These are phyloP conservation scores for Eimeria acervulina DNA, from an alignment of 169 alveolate species.

Conservation along the genomic window DNA sequence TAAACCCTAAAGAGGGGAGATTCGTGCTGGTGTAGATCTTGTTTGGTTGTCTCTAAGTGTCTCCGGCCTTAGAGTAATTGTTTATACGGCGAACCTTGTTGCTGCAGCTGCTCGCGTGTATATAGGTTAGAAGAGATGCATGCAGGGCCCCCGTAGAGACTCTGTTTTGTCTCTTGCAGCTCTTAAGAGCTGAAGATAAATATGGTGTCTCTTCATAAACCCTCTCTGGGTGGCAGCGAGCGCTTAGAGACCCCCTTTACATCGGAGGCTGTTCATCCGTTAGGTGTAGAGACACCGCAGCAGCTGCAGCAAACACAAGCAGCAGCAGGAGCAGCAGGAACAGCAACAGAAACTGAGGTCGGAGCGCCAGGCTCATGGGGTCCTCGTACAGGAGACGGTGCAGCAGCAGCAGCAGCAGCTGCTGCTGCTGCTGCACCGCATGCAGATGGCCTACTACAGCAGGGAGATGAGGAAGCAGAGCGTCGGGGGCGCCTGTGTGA, in stretches of 20 bases:
- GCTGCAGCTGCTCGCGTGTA: neutral
- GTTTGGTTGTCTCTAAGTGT: neutral
- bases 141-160: neutral
- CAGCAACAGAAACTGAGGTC: neutral
- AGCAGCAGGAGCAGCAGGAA: constrained; percentile 36
- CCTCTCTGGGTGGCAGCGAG: neutral
- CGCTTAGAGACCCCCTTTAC: neutral
- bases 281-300: neutral
- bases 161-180: neutral
- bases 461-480: neutral
- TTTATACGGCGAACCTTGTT: neutral
- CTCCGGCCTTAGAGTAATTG: neutral
- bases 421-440: constrained; percentile 39
- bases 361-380: neutral
- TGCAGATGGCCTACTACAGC: neutral
- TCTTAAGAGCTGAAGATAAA: neutral
- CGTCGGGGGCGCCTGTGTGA: neutral
- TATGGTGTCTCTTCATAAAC: neutral
- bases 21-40: neutral
- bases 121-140: neutral
- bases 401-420: neutral
- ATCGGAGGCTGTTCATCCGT: neutral
- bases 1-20: neutral
- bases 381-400: neutral
- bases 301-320: neutral